These are phyloP conservation scores for Tetracladium setigerum DNA, from an alignment of 495 filamentous ascomycete genomes.

Conservation along the genomic window DNA sequence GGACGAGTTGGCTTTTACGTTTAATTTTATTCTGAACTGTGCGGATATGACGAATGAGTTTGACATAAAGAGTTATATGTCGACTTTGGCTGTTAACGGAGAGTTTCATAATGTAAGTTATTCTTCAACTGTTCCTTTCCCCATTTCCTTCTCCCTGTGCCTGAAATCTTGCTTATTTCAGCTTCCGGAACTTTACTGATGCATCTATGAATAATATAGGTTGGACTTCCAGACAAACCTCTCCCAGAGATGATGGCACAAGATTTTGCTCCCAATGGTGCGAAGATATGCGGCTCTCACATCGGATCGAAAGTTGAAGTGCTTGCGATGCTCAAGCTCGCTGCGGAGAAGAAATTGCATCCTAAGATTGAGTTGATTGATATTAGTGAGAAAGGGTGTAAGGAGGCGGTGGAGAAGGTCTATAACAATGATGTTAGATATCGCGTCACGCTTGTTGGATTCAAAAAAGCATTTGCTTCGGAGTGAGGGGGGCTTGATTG, in stretches of 20 bases:
- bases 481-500: conserved; percentile 11
- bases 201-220: neutral
- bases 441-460: conserved; percentile 57
- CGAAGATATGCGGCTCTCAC: conserved; percentile 47
- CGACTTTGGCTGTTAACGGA: conserved; percentile 60
- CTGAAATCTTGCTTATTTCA: conserved; percentile 2
- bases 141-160: conserved; percentile 7
- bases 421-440: conserved; percentile 61
- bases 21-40: conserved; percentile 69
- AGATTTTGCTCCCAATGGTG: conserved; percentile 12
- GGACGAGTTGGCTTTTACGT: conserved; percentile 44
- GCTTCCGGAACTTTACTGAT: too few species aligned
- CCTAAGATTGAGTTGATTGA: conserved; percentile 63
- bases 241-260: conserved; percentile 19
- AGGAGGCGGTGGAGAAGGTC: conserved; percentile 62
- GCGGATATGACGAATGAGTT: conserved; percentile 63
- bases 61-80: conserved; percentile 56
- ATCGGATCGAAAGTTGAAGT: conserved; percentile 67
- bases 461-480: conserved; percentile 53
- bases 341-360: conserved; percentile 65
- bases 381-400: conserved; percentile 62
- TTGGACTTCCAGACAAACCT: conserved; percentile 19
- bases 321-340: conserved; percentile 66
- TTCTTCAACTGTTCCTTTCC: too few species aligned
- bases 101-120: conserved; percentile 50